Base-by-base conservation (phyloP, 805 yeast genomes). In the Candida quercuum region DNA sequence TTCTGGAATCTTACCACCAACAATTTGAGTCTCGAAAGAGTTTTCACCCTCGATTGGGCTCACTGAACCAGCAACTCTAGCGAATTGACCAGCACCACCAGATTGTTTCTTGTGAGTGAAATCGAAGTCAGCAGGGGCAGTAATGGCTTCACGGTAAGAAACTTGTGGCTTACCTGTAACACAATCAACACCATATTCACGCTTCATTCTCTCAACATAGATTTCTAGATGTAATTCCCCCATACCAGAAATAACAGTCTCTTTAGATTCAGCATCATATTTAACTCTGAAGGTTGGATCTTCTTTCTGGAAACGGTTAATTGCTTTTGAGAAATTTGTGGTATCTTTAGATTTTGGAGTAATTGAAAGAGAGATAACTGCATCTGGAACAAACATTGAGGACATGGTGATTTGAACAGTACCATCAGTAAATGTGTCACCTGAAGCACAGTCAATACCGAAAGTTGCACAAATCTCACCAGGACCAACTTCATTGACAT, bases 41-140 rank as follows among this genome's bases (percentile, higher is more conserved):
- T 89, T 89, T 41, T 74, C 77, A 34, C 76, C 79, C 36, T 74
- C 84, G 33, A 75, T 58, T 38, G 88, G 78, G 6, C 71, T 64
- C 66, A 89, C 61, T 40, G 70, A 74, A 60, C 99, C 98, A 63
- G 88, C 83, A 56, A 91, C 96, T 69, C 89, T 81, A 64, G 96
- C 99, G 60, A 80, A 93, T 72, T 93, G 99, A 67, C 99, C 99
- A 48, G 98, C 95, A 76, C 99, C 99, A 64, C 99, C 99, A 57
- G 91, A 76, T 71, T 93, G 99, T 61, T 88, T 91, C 76, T 93
- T 93, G 72, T 91, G 98, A 21, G 96, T 83, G 67, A 82, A 87
- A 61, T 93, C 98, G 57, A 93, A 91, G 12, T 78, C 71, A 22
- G 91, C 73, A 29, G 85, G 68, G 3, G 73, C 60, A 26, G 84